A percentile compares a stretch with the other conserved stretches of the same genome.
Conservation (phyloP, 495 filamentous ascomycete genomes). For the Penicillium samsonianum region DNA sequence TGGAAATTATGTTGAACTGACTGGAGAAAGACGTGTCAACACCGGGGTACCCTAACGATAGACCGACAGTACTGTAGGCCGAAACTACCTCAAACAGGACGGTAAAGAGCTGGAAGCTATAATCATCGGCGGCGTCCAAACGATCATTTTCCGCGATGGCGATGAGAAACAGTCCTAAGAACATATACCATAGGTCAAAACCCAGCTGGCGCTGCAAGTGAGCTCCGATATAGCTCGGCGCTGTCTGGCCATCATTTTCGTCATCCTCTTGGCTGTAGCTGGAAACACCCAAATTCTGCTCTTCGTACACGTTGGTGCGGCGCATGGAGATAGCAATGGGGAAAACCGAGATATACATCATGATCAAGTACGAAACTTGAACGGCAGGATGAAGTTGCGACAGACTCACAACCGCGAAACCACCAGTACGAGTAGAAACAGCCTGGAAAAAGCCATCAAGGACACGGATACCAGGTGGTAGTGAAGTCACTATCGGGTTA, state of each 20-base stretch:
- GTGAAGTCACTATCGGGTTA: conserved; percentile 59
- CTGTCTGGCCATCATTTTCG: conserved; percentile 42
- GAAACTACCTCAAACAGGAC: conserved; percentile 89
- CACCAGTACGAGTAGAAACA: conserved; percentile 80
- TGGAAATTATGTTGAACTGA: conserved; percentile 75
- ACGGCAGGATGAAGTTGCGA: conserved; percentile 81
- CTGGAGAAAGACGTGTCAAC: conserved; percentile 76
- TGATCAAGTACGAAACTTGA: conserved; percentile 94
- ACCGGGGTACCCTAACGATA: conserved; percentile 77
- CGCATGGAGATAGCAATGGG: conserved; percentile 93
- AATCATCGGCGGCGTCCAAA: conserved; percentile 54
- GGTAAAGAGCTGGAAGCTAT: conserved; percentile 73
- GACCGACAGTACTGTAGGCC: conserved; percentile 92
- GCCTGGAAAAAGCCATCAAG: conserved; percentile 88
- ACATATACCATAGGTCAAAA: conserved; percentile 95
- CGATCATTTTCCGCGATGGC: conserved; percentile 73
- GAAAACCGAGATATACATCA: conserved; percentile 99
- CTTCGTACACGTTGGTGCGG: conserved; percentile 95
- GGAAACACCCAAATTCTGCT: conserved; percentile 86
- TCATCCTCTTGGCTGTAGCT: conserved; percentile 44
- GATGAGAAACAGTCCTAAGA: conserved; percentile 84
- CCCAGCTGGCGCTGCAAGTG: conserved; percentile 88
- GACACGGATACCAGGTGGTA: conserved; percentile 67
- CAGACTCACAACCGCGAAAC: conserved; percentile 78
- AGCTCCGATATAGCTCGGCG: conserved; percentile 78